phyloP scores from a whole-genome alignment of 108 stramenopile genomes.

The Skeletonema tropicum region DNA sequence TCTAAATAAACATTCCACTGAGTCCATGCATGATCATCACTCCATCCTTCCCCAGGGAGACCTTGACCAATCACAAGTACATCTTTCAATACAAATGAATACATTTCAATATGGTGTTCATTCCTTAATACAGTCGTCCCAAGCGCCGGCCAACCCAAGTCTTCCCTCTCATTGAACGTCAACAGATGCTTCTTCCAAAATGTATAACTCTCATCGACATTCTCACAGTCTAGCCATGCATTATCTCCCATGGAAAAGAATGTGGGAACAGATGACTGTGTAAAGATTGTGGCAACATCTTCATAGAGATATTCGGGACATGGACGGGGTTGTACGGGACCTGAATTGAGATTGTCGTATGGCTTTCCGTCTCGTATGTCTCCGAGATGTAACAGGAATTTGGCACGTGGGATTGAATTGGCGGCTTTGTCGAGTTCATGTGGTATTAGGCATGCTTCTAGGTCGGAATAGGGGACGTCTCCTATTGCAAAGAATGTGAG shows the following conservation, averaged over 20 bases:
- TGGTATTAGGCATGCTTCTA: conserved; percentile 1
- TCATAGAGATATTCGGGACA: conserved; percentile 2
- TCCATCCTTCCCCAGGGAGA: not conserved
- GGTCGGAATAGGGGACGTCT: not conserved
- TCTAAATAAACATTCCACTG: not conserved
- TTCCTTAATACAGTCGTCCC: not conserved
- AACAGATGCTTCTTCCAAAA: not conserved
- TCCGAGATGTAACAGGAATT: not conserved
- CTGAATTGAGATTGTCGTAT: not conserved
- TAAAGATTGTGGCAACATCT: conserved; percentile 3
- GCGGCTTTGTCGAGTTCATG: conserved; percentile 1
- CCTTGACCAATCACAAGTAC: conserved; percentile 1
- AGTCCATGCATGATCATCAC: not conserved
- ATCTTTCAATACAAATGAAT: not conserved
- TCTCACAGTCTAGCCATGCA: not conserved
- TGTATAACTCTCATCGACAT: not conserved
- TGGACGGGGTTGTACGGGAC: not conserved
- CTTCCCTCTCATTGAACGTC: not conserved
- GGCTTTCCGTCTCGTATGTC: conserved; percentile 5
- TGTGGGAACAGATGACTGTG: not conserved
- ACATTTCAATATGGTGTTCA: not conserved
- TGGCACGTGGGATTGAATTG: not conserved
- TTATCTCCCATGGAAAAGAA: not conserved
- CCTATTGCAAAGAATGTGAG: conserved; percentile 1
- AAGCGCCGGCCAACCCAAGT: not conserved